Evolutionary conservation across 768 basidiomycete genomes (phyloP), one percentile per base, ranked within the genome.

Genomic region (Xerocomus potaroensis): DNA sequence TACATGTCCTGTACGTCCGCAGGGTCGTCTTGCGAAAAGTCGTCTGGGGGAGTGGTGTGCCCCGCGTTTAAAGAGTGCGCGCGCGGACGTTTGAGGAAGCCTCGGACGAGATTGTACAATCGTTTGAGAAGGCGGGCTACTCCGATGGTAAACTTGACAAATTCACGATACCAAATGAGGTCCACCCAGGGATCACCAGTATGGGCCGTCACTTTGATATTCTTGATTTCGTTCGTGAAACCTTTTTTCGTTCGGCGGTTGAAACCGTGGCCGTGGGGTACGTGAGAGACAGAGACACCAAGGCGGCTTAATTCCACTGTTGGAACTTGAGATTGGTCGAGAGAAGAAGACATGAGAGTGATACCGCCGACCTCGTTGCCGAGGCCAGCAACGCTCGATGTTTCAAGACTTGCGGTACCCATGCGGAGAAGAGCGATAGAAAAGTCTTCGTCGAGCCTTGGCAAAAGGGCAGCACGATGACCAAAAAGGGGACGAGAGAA

Each of bases 341-440:
- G 37, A 18, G 47, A 15, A 7, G 56, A 24, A 3, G 53, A 39
- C 41, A 45, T 52, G 29, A 67, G 40, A 11, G 65, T 54, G 40
- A 88, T 71, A 5, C 75, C 69, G 7, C 79, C 79, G 11, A 88
- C 80, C 62, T 90, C 86, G 55, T 89, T 87, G 1, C 82, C 81
- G 60, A 85, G 74, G 3, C 87, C 87, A 19, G 79, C 73, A 9
- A 84, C 71, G 37, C 79, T 81, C 0, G 86, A 87, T 0, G 84
- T 81, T 60, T 90, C 87, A 40, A 90, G 70, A 51, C 83, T 84
- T 4, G 84, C 85, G 1, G 83, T 83, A 16, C 85, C 85, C 16
- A 87, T 70, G 18, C 87, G 78, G 34, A 89, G 70, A 31, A 90
- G 71, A 3, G 83, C 76, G 18, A 87, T 74, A 6, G 80, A 77